Base-by-base conservation (phyloP, 352 stramenopile species). In the Aphanomyces stellatus region DNA sequence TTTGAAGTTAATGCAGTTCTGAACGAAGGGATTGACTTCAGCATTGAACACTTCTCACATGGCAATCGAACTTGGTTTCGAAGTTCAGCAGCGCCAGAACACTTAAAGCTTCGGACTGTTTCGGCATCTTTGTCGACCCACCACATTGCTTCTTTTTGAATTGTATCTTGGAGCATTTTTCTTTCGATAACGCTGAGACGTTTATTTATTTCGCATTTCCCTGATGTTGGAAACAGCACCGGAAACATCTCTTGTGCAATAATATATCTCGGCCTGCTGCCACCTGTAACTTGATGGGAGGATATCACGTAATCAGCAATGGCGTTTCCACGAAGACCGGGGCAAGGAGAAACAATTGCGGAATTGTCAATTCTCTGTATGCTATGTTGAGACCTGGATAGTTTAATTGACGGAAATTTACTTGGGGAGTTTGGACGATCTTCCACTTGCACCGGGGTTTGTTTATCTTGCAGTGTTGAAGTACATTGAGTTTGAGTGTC, bases 41-140 rank as follows among this genome's bases (percentile, higher is more conserved):
- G 72, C 24, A 72, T 69, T n/a, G 51, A 35, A 51, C 85, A 93
- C 0, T 71, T 72, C 0, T 53, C 49, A 40, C 85, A 93, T 74
- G 73, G 0, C 31, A 43, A 62, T 82, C 81, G 2, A 62, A 70
- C 60, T 79, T 85, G 8, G 56, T 65, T 10, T 43, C 31, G 27
- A 1, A 57, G 66, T 17, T 85, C 66, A 28, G 90, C 73, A 1
- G 78, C 71, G 0, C 78, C 82, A 11, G 76, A 71, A 34, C 85
- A 93, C 60, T 88, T 74, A 28, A 93, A 69, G 65, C 82, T 91
- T 2, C 85, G 81, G 2, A 93, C 78, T 0, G 74, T 82, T 43
- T 74, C 76, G 3, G 77, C 85, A 60, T 93, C 85, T 55, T 88
- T 90, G 62, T 93, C 85, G 25, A 93, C 74, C 49, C 88, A 90